Evolutionary conservation across 2,329 filamentous ascomycete genomes (phyloP).

Genomic region (Microascus cirrosus): DNA sequence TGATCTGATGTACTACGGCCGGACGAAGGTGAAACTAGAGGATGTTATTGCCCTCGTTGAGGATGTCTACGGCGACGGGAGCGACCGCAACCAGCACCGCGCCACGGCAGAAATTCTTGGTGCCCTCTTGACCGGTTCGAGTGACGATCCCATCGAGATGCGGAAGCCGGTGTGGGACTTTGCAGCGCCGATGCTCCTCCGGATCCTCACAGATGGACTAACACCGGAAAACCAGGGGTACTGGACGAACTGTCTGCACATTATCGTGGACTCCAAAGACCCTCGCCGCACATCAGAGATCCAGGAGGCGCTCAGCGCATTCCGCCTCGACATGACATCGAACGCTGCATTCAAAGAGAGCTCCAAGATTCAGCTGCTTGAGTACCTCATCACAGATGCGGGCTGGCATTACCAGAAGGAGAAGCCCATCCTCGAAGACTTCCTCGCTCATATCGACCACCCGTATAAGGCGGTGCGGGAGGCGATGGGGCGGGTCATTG

Average conservation of each 20-base stretch:
- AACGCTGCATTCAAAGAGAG: conserved; percentile 99
- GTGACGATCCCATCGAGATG: conserved; percentile 64
- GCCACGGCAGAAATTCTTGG: conserved; percentile 90
- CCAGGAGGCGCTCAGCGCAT: conserved; percentile 69
- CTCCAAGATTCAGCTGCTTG: conserved; percentile 84
- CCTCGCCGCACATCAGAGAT: conserved; percentile 80
- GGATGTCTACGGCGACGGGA: conserved; percentile 79
- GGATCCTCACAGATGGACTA: conserved; percentile 80
- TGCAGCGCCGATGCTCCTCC: conserved; percentile 75
- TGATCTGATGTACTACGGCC: conserved; percentile 72
- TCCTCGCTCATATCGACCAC: conserved; percentile 85
- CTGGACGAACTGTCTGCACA: conserved; percentile 88
- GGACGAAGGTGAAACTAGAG: conserved; percentile 68
- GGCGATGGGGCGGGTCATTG: conserved; percentile 81
- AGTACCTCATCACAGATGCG: conserved; percentile 75
- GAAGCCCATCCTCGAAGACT: conserved; percentile 78
- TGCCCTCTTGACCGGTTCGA: conserved; percentile 68
- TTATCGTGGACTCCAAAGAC: conserved; percentile 80
- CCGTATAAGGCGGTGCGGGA: conserved; percentile 97
- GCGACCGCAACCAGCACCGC: conserved; percentile 94
- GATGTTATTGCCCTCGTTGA: conserved; percentile 76
- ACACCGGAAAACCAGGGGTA: conserved; percentile 92
- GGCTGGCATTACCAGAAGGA: conserved; percentile 96
- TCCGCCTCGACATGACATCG: conserved; percentile 85
- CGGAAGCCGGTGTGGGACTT: conserved; percentile 77